Evolutionary conservation across 768 basidiomycete species (phyloP).

Genomic region (Gymnopilus junonius): DNA sequence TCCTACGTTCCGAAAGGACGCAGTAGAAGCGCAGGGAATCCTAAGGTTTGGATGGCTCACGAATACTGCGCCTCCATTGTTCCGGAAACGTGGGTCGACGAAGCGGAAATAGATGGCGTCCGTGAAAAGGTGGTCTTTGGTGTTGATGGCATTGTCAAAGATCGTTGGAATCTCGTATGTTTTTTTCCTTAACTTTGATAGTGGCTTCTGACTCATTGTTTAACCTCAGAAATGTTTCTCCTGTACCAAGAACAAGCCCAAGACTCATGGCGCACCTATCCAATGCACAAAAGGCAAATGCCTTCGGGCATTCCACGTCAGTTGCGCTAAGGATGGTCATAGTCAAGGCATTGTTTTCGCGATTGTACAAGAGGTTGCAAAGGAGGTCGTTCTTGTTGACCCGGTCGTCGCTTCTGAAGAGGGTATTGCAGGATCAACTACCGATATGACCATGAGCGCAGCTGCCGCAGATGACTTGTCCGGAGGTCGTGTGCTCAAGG

Average conservation of each 20-base stretch:
- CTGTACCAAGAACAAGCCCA: conserved; percentile 71
- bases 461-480: conserved; percentile 10
- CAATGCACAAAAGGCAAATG: conserved; percentile 97
- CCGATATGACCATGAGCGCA: conserved; percentile 7
- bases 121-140: conserved; percentile 74
- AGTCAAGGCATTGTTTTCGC: conserved; percentile 59
- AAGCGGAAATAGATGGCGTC: conserved; percentile 43
- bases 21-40: conserved; percentile 50
- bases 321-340: conserved; percentile 74
- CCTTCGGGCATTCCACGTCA: conserved; percentile 90
- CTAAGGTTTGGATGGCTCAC: conserved; percentile 75
- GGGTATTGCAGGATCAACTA: background rate
- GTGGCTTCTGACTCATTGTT: background rate
- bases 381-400: conserved; percentile 76
- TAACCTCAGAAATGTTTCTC: conserved; percentile 83
- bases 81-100: conserved; percentile 93
- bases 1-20: conserved; percentile 58
- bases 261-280: conserved; percentile 79
- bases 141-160: conserved; percentile 86
- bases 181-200: background rate
- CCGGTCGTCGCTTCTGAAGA: conserved; percentile 15
- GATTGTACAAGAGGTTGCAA: conserved; percentile 73
- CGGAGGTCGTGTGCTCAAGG: conserved; percentile 52
- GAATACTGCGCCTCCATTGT: conserved; percentile 78
- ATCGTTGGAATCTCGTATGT: conserved; percentile 89